A percentile compares a stretch with the other conserved stretches of the same genome.
Conservation (phyloP, 2,329 filamentous ascomycete species). For the Waltergamsia citrina region DNA sequence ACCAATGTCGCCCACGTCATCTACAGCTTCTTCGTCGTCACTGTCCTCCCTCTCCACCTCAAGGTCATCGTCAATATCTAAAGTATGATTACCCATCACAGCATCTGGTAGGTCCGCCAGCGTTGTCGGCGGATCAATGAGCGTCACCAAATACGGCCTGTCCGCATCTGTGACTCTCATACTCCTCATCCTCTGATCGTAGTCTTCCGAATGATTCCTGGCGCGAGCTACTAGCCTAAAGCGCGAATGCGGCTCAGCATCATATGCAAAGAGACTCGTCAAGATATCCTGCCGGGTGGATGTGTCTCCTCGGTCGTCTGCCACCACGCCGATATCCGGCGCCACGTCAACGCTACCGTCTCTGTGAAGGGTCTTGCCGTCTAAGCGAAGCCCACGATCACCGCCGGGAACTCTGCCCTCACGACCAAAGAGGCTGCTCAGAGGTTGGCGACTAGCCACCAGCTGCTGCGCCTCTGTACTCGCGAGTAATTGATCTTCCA, state of each 20-base stretch:
- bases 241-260: conserved; percentile 12
- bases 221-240: conserved; percentile 1
- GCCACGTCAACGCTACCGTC: conserved; percentile 57
- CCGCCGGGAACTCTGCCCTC: conserved; percentile 58
- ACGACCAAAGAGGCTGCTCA: conserved; percentile 66
- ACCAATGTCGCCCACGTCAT: conserved; percentile 8
- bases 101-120: conserved; percentile 32
- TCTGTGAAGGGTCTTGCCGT: conserved; percentile 55
- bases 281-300: conserved; percentile 53
- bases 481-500: conserved; percentile 70
- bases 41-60: conserved; percentile 14
- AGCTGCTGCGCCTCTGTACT: conserved; percentile 70
- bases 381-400: conserved; percentile 44
- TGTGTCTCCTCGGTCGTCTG: conserved; percentile 44
- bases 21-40: conserved; percentile 14
- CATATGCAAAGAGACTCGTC: conserved; percentile 36
- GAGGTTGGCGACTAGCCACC: conserved; percentile 63
- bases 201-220: conserved; percentile 20
- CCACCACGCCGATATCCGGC: conserved; percentile 30
- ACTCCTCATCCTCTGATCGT: conserved; percentile 11
- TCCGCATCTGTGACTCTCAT: conserved; percentile 19
- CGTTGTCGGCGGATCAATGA: conserved; percentile 34
- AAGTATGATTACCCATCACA: conserved; percentile 20
- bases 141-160: conserved; percentile 29
- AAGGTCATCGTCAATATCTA: conserved; percentile 15